Conservation (phyloP, 164 flowering plant genomes). For the Santalum album region DNA sequence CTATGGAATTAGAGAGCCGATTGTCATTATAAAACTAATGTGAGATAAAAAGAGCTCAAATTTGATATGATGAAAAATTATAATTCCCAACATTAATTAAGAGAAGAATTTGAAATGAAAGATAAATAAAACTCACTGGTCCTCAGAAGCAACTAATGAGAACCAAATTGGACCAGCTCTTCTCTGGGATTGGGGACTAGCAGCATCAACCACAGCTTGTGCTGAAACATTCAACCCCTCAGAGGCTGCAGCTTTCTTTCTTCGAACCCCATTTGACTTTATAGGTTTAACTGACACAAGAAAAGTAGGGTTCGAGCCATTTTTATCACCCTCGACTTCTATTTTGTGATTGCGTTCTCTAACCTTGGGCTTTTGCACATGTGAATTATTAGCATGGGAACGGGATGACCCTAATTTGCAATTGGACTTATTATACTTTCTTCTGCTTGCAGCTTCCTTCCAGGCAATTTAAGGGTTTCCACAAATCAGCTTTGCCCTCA, state of each 20-base stretch:
- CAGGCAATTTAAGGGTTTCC: constrained; percentile 13
- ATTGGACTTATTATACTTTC: constrained; percentile 4
- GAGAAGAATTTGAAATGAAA: not conserved
- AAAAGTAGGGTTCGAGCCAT: constrained; percentile 1
- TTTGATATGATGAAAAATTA: too few species aligned
- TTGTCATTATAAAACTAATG: constrained; percentile 4
- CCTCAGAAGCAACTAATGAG: constrained; percentile 17
- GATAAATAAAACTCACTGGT: constrained; percentile 13
- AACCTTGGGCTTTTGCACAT: not conserved
- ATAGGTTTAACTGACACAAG: constrained; percentile 9
- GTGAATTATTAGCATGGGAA: constrained; percentile 3
- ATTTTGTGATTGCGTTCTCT: constrained; percentile 5
- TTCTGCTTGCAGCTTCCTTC: constrained; percentile 14
- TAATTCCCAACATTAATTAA: not conserved
- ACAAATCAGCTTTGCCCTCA: constrained; percentile 11
- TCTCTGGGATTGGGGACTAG: constrained; percentile 7
- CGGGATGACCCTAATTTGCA: not conserved
- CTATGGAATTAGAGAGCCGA: not conserved
- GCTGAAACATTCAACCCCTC: constrained; percentile 12
- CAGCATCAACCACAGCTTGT: constrained; percentile 10
- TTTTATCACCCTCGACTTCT: constrained; percentile 7
- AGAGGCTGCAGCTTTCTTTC: constrained; percentile 6
- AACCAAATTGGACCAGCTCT: constrained; percentile 24
- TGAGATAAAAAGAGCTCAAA: not conserved
- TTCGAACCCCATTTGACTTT: not conserved